Evolutionary conservation across 2,329 filamentous ascomycete genomes (phyloP).

Genomic region (Aureobasidium sp.): DNA sequence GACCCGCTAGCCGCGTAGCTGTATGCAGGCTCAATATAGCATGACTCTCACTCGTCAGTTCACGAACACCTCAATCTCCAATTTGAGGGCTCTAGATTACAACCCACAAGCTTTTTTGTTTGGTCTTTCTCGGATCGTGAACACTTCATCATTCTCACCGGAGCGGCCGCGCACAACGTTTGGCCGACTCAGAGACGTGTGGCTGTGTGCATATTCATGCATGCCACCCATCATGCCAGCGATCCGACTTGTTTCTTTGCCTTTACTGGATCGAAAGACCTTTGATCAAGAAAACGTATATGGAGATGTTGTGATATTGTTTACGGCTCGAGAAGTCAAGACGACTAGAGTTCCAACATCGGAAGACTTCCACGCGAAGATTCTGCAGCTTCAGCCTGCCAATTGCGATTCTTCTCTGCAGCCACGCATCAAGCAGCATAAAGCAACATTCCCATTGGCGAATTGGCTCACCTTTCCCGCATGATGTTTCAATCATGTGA

Average conservation of each 20-base stretch:
- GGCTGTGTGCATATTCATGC: slow-evolving; percentile 8
- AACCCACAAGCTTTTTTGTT: neutral
- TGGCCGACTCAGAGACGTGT: slow-evolving; percentile 10
- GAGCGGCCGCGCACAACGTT: neutral
- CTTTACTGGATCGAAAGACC: neutral
- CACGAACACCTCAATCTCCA: neutral
- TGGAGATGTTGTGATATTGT: neutral
- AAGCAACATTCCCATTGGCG: neutral
- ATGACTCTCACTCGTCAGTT: slow-evolving; percentile 6
- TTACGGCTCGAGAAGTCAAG: neutral
- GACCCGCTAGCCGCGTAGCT: slow-evolving; percentile 7
- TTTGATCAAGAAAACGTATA: neutral
- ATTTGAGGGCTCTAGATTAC: neutral
- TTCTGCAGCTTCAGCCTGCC: slow-evolving; percentile 1
- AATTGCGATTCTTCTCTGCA: neutral
- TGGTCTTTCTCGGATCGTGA: neutral
- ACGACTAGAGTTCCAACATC: neutral
- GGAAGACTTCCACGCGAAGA: slow-evolving; percentile 7
- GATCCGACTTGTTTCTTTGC: neutral
- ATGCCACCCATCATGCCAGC: neutral
- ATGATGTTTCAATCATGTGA: slow-evolving; percentile 10
- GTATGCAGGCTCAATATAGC: slow-evolving; percentile 11
- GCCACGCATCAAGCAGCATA: neutral
- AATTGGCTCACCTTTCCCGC: neutral
- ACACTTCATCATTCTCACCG: neutral